Evolutionary conservation across 73 alveolate species (phyloP), one percentile per base, ranked within the genome.

Genomic region (Paramecium caudatum): DNA sequence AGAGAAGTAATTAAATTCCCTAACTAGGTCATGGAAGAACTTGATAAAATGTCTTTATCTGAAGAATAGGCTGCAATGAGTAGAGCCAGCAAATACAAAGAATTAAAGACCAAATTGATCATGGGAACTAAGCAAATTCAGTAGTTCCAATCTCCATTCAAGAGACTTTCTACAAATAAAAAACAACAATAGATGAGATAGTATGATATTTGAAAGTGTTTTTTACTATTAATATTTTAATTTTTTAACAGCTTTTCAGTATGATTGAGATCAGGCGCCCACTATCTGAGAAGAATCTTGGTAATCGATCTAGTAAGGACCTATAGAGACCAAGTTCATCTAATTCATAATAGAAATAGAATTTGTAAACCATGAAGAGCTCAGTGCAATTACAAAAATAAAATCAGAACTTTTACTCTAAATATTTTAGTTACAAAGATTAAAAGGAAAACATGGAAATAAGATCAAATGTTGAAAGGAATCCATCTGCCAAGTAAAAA

Each of bases 261-360:
- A 74, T 74, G 69, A 37, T n/a, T 45, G 70, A 74, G 43, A 74
- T 74, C 3, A 74, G 69, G 19, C 41, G 68, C 4, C 88, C 69
- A 36, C 65, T 74, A n/a, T 41, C 69, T 21, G 88, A 74, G 32
- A 74, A 74, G 70, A 74, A 74, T 74, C 43, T 39, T 13, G 88
- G 88, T 16, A 30, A 74, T 39, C 36, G 69, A 45, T 16, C 17
- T 10, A 74, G 46, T 6, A 41, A 43, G 27, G 88, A 74, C 8
- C 30, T 37, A 13, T 19, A 74, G 32, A 30, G 88, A 74, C 88
- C 69, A 0, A 74, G n/a, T 74, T 74, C 69, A 45, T 41, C 47
- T 74, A 55, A 23, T 55, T 37, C 47, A 41, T 39, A 74, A 43
- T 21, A 36, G 41, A 27, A 27, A 39, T 37, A 74, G 25, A 39